Evolutionary conservation across 1,139 yeast species (phyloP), one percentile per base, ranked within the genome.

Genomic region (Yamadazyma diospyri): DNA sequence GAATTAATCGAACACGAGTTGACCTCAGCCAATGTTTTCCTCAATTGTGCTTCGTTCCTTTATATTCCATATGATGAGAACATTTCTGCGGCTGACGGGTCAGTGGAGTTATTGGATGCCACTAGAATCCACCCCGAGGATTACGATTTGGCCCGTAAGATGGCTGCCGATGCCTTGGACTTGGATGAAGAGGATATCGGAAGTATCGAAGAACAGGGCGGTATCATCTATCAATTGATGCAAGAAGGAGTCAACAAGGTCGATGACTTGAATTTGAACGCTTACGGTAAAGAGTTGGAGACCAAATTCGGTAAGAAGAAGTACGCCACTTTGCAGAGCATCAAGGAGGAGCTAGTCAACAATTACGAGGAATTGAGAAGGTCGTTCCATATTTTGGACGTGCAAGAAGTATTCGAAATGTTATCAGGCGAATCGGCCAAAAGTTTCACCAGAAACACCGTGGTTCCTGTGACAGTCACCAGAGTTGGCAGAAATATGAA

Each of bases 121-220:
- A 92, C 98, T 0, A 77, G 98, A 62, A 88, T 94, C 29, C 99
- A 92, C 50, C 98, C 98, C 4, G 97, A 94, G 59, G 98, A 92
- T 59, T 92, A 92, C 54, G 95, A 86, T 40, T 71, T 92, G 47
- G 97, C 97, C 2, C 78, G 94, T 36, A 92, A 92, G 55, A 89
- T 92, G 88, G 97, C 97, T 7, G 94, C 96, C 2, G 98, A 92
- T 66, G 97, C 98, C 1, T 70, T 92, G 43, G 99, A 94, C 51
- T 72, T 88, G 45, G 97, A 89, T 51, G 98, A 94, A 51, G 97
- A 89, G 59, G 96, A 89, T 48, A 72, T 86, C 53, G 86, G 81
- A 3, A 94, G 82, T 38, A 68, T 82, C 40, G 94, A 85, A 47
- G 71, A 66, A 40, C 74, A 69, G 43, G 94, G 95, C 37, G 97